Percentiles rank a stretch among this genome's conserved stretches.
phyloP scores from a whole-genome alignment of 345 rosid genomes.

The Eucalyptus erythrocorys region DNA sequence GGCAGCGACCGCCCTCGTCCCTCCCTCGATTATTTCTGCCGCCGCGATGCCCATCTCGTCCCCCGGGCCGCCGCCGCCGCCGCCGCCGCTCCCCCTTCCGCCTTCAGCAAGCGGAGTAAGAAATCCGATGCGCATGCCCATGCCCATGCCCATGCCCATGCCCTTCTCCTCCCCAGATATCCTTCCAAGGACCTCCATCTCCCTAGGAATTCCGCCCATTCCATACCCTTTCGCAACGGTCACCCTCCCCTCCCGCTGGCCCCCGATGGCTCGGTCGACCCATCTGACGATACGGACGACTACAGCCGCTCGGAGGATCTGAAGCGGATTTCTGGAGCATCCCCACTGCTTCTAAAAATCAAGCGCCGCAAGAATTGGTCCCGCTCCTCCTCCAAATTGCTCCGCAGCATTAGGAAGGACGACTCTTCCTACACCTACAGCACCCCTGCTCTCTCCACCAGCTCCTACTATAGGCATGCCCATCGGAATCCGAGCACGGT shows the following conservation, averaged over 20 bases:
- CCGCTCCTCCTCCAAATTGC: conserved; percentile 39
- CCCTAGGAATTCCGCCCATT: conserved; percentile 5
- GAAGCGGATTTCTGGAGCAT: conserved; percentile 35
- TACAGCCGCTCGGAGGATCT: conserved; percentile 46
- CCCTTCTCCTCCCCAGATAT: conserved; percentile 35
- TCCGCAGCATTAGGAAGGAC: conserved; percentile 42
- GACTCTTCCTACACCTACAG: conserved; percentile 69
- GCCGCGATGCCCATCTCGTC: conserved; percentile 50
- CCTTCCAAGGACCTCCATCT: conserved; percentile 24
- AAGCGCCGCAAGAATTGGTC: conserved; percentile 52
- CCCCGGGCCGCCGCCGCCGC: conserved; percentile 12
- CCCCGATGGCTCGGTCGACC: conserved; percentile 35
- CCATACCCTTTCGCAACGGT: conserved; percentile 6
- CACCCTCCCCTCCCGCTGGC: conserved; percentile 24
- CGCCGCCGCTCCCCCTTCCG: conserved; percentile 11
- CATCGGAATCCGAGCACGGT: conserved; percentile 52
- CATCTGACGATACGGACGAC: conserved; percentile 68
- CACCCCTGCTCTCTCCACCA: conserved; percentile 83
- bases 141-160: conserved; percentile 4
- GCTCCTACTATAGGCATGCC: conserved; percentile 60
- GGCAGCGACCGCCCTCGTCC: conserved; percentile 18
- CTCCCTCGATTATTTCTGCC: conserved; percentile 35
- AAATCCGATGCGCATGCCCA: neutral
- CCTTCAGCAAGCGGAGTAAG: conserved; percentile 47
- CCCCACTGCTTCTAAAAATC: conserved; percentile 54